Conservation (phyloP, 345 rosid genomes). For the Camelina hispida region DNA sequence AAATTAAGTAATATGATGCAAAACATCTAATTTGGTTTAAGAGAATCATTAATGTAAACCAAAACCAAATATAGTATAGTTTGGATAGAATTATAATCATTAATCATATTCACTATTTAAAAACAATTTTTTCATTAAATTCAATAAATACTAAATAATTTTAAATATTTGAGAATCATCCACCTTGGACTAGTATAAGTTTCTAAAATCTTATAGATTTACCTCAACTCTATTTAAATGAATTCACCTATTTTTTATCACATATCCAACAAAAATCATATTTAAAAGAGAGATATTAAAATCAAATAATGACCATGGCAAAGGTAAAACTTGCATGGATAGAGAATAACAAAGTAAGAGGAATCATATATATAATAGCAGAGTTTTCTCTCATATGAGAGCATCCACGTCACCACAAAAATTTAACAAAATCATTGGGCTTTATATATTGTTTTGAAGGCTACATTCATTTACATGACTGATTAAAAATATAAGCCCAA, state of each 20-base stretch:
- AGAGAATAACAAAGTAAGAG: not conserved
- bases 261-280: not conserved
- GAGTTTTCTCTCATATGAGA: too few species aligned
- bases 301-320: not conserved
- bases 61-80: not conserved
- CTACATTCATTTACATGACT: too few species aligned
- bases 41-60: not conserved
- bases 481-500: too few species aligned
- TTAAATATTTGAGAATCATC: not conserved
- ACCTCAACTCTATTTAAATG: not conserved
- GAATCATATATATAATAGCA: too few species aligned
- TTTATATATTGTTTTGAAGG: too few species aligned
- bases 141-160: too few species aligned
- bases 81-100: not conserved
- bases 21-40: not conserved
- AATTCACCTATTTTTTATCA: not conserved
- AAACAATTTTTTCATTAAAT: not conserved
- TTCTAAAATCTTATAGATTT: not conserved
- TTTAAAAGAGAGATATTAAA: not conserved
- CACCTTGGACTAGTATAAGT: not conserved
- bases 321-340: not conserved
- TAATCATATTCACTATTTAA: not conserved
- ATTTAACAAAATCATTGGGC: too few species aligned
- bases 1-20: not conserved
- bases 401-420: too few species aligned